Conservation (phyloP, 345 rosid genomes). For the Eucalyptus erythrocorys region DNA sequence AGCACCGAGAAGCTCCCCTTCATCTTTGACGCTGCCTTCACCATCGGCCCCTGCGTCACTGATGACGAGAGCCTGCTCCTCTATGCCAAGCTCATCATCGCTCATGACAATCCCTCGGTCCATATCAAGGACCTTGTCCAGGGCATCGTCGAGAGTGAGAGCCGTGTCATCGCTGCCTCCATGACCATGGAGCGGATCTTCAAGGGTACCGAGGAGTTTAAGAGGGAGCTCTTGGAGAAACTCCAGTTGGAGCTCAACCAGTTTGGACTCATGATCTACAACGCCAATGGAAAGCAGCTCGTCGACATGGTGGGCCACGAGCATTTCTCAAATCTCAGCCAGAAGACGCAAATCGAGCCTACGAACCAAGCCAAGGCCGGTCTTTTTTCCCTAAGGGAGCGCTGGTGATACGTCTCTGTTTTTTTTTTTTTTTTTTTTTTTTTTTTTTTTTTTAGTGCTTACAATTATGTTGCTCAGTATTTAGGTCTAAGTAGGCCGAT, state of each 20-base stretch:
- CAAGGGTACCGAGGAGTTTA: constrained; percentile 61
- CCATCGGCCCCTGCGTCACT: constrained; percentile 61
- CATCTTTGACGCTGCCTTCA: constrained; percentile 57
- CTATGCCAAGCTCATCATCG: constrained; percentile 55
- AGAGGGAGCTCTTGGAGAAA: constrained; percentile 61
- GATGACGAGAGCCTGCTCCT: constrained; percentile 30
- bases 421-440: too few relatives aligned
- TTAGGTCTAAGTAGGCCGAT: too few relatives aligned
- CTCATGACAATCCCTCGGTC: constrained; percentile 45
- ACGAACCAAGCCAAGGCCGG: constrained; percentile 61
- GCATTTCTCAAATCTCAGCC: constrained; percentile 72
- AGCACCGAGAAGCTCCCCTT: constrained; percentile 85
- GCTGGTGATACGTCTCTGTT: too few relatives aligned
- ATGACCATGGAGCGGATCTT: constrained; percentile 81
- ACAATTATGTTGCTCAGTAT: too few relatives aligned
- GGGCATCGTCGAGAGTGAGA: constrained; percentile 73
- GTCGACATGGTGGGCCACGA: constrained; percentile 72
- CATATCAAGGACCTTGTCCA: constrained; percentile 55
- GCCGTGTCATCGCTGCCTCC: too few relatives aligned
- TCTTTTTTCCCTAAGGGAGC: too few relatives aligned
- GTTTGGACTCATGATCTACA: constrained; percentile 62
- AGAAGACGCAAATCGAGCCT: constrained; percentile 75
- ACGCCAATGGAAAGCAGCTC: constrained; percentile 71
- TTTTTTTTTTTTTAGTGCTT: too few relatives aligned
- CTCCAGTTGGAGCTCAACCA: constrained; percentile 68